These are phyloP conservation scores for Gymnopilus dilepis DNA, from an alignment of 768 basidiomycete species.

Conservation along the genomic window DNA sequence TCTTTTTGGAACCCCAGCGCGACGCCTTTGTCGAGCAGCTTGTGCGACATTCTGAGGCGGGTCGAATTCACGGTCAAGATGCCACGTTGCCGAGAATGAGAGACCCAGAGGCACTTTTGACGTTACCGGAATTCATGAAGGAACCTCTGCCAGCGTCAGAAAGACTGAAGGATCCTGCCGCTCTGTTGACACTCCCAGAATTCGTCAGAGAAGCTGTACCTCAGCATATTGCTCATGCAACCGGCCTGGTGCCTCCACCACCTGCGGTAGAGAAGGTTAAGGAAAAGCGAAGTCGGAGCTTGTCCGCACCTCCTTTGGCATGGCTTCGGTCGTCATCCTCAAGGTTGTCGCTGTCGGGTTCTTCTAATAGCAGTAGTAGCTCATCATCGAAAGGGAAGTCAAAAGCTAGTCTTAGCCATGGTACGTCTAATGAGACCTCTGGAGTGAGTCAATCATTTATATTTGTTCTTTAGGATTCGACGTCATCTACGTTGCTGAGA, in stretches of 20 bases:
- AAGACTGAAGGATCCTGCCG: slow-evolving; percentile 43
- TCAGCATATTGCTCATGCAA: slow-evolving; percentile 27
- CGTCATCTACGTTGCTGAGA: slow-evolving; percentile 65
- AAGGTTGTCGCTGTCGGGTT: slow-evolving; percentile 21
- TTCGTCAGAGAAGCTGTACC: slow-evolving; percentile 59
- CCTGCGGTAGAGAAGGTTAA: slow-evolving; percentile 6
- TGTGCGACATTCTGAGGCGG: slow-evolving; percentile 69
- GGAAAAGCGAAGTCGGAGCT: slow-evolving; percentile 53
- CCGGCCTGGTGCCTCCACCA: slow-evolving; percentile 9
- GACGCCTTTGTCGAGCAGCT: slow-evolving; percentile 80
- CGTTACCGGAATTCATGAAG: slow-evolving; percentile 67
- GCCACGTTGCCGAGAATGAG: slow-evolving; percentile 55
- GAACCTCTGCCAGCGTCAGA: slow-evolving; percentile 47
- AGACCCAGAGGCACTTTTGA: slow-evolving; percentile 58
- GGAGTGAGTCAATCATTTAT: slow-evolving; percentile 5
- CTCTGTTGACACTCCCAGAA: slow-evolving; percentile 62
- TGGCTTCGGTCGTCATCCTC: slow-evolving; percentile 52
- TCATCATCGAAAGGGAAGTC: slow-evolving; percentile 27
- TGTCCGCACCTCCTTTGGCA: slow-evolving; percentile 64
- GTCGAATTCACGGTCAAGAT: slow-evolving; percentile 83
- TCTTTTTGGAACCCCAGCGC: slow-evolving; percentile 47
- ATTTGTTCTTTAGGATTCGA: slow-evolving; percentile 42
- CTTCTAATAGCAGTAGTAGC: slow-evolving; percentile 17
- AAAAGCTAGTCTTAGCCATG: slow-evolving; percentile 21
- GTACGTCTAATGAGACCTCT: slow-evolving; percentile 8